Percentiles rank a stretch among this genome's conserved stretches.
Conservation (phyloP, 2,329 filamentous ascomycete genomes). For the Exophiala alcalophila region DNA sequence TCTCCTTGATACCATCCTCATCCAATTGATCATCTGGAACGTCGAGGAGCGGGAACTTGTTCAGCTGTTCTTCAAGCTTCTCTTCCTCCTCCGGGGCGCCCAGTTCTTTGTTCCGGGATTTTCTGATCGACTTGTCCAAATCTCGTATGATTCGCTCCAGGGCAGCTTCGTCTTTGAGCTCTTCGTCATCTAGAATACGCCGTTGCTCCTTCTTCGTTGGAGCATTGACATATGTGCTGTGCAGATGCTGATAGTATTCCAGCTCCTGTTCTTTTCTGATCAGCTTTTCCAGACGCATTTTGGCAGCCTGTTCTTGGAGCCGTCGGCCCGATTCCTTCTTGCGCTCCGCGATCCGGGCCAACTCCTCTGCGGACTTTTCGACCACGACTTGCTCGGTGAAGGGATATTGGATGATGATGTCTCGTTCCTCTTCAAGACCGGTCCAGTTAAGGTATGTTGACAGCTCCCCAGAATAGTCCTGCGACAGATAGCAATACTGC, state of each 20-base stretch:
- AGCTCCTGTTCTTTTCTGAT: slow-evolving; percentile 94
- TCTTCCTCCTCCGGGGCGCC: slow-evolving; percentile 79
- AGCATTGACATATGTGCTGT: slow-evolving; percentile 58
- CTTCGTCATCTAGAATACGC: slow-evolving; percentile 80
- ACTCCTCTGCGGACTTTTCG: slow-evolving; percentile 91
- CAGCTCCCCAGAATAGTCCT: slow-evolving; percentile 77
- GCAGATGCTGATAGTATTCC: slow-evolving; percentile 86
- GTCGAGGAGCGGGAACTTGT: slow-evolving; percentile 81
- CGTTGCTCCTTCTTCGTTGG: slow-evolving; percentile 89
- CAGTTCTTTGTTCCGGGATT: slow-evolving; percentile 88
- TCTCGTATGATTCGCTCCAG: slow-evolving; percentile 83
- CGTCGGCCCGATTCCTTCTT: slow-evolving; percentile 91
- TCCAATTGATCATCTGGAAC: slow-evolving; percentile 89
- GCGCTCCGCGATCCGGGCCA: slow-evolving; percentile 84
- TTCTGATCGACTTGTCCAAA: slow-evolving; percentile 83
- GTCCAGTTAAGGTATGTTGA: slow-evolving; percentile 81
- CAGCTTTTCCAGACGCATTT: slow-evolving; percentile 92
- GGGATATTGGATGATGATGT: slow-evolving; percentile 86
- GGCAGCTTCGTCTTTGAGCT: slow-evolving; percentile 85
- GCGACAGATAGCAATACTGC: slow-evolving; percentile 85
- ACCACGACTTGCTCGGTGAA: slow-evolving; percentile 86
- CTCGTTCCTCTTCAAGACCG: slow-evolving; percentile 76
- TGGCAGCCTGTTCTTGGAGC: slow-evolving; percentile 91
- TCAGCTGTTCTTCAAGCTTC: slow-evolving; percentile 64
- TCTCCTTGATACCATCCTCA: slow-evolving; percentile 85